Evolutionary conservation across 1,139 yeast species (phyloP).

Genomic region (Protomyces inouyei): DNA sequence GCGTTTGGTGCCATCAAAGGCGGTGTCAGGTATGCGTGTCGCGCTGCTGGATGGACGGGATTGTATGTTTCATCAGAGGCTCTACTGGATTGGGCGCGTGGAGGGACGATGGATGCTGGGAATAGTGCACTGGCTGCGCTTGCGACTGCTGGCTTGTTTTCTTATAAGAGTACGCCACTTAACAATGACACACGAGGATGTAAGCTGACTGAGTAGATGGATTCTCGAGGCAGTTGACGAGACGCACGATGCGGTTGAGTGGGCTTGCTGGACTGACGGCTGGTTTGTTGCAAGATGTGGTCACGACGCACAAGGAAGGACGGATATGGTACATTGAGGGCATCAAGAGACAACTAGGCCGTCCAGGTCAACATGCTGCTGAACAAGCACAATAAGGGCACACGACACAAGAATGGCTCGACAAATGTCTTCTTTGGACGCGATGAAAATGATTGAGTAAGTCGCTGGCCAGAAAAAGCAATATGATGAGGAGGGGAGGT

Average conservation of each 20-base stretch:
- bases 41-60: constrained; percentile 13
- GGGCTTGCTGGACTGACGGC: constrained; percentile 6
- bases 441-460: no score
- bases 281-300: constrained; percentile 11
- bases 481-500: not conserved
- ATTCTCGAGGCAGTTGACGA: constrained; percentile 13
- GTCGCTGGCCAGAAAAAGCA: no score
- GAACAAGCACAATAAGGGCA: not conserved
- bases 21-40: constrained; percentile 18
- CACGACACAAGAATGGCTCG: not conserved
- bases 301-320: constrained; percentile 9
- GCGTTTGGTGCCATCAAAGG: constrained; percentile 18
- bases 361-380: not conserved
- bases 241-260: constrained; percentile 16
- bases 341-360: not conserved
- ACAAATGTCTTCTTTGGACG: no score
- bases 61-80: constrained; percentile 15
- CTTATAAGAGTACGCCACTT: not conserved
- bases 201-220: not conserved
- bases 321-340: constrained; percentile 14
- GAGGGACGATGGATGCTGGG: constrained; percentile 15
- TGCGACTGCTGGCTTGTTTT: constrained; percentile 5
- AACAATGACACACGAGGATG: not conserved
- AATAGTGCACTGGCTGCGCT: constrained; percentile 11
- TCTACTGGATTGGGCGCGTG: constrained; percentile 7